Evolutionary conservation across 2,329 filamentous ascomycete species (phyloP).

Genomic region (Atkinsonella hypoxylon): DNA sequence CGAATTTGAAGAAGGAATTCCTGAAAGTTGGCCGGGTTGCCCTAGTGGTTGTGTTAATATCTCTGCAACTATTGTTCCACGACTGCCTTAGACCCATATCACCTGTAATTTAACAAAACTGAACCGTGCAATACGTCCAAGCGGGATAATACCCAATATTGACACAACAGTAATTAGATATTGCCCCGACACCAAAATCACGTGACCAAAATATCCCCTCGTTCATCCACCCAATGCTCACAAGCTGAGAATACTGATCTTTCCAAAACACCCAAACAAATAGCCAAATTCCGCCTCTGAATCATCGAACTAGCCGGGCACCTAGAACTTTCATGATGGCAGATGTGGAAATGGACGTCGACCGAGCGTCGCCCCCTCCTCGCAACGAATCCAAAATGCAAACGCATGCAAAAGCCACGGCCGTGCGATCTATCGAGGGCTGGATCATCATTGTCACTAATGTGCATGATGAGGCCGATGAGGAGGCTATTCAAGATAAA

Average conservation of each 20-base stretch:
- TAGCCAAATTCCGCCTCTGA: neutral
- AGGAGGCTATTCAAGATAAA: conserved; percentile 70
- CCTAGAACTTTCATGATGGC: conserved; percentile 27
- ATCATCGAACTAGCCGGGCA: too few species aligned
- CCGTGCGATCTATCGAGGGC: conserved; percentile 77
- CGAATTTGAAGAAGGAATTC: too few species aligned
- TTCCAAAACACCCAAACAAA: neutral
- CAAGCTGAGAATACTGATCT: neutral
- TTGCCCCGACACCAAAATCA: neutral
- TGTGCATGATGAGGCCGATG: conserved; percentile 76
- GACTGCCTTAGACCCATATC: too few species aligned
- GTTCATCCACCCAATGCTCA: neutral
- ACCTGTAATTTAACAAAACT: too few species aligned
- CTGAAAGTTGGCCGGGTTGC: too few species aligned
- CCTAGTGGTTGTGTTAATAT: too few species aligned
- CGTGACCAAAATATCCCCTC: neutral
- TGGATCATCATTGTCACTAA: conserved; percentile 85
- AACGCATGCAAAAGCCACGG: conserved; percentile 62
- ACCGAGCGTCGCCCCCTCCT: conserved; percentile 28
- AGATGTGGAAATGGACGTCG: conserved; percentile 49
- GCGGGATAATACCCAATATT: too few species aligned
- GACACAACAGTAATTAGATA: too few species aligned
- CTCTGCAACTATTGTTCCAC: too few species aligned
- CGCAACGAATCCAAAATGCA: conserved; percentile 53
- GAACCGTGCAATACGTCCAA: too few species aligned